Percentiles rank a stretch among this genome's conserved stretches.
Evolutionary conservation across 768 basidiomycete genomes (phyloP).

Genomic region (Lentinula detonsa): DNA sequence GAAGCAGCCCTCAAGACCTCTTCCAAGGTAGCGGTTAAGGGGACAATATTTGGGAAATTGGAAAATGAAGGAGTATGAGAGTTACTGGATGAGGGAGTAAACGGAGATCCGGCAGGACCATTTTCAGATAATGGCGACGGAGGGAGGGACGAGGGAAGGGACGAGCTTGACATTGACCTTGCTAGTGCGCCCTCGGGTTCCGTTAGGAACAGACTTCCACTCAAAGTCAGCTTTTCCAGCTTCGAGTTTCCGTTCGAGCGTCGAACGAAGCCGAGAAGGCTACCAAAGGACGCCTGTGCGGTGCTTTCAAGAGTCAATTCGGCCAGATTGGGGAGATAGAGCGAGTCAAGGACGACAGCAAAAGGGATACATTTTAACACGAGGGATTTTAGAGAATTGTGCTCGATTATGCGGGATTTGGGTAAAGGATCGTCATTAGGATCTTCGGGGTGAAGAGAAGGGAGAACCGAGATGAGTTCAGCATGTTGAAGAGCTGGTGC

Average conservation of each 20-base stretch:
- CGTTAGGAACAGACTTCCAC: background rate
- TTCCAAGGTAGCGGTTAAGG: background rate
- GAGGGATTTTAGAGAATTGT: background rate
- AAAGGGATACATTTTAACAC: slow-evolving; percentile 2
- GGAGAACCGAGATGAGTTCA: background rate
- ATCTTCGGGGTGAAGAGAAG: slow-evolving; percentile 3
- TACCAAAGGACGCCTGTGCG: background rate
- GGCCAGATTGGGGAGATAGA: background rate
- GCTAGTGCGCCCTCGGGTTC: slow-evolving; percentile 1
- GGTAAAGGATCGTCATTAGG: background rate
- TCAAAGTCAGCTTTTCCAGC: background rate
- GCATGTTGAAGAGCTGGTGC: background rate
- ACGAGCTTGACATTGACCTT: slow-evolving; percentile 1
- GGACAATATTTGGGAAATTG: background rate
- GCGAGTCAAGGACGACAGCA: background rate
- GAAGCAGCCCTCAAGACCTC: background rate
- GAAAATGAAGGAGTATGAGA: background rate
- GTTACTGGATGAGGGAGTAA: background rate
- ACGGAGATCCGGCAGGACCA: background rate
- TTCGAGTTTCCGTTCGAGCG: background rate
- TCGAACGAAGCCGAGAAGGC: background rate
- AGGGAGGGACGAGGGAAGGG: background rate
- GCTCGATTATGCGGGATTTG: slow-evolving; percentile 2
- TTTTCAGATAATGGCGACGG: background rate
- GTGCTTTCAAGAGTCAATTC: background rate